Conservation (phyloP, 176 grass and related monocot genomes). For the Phragmites australis region DNA sequence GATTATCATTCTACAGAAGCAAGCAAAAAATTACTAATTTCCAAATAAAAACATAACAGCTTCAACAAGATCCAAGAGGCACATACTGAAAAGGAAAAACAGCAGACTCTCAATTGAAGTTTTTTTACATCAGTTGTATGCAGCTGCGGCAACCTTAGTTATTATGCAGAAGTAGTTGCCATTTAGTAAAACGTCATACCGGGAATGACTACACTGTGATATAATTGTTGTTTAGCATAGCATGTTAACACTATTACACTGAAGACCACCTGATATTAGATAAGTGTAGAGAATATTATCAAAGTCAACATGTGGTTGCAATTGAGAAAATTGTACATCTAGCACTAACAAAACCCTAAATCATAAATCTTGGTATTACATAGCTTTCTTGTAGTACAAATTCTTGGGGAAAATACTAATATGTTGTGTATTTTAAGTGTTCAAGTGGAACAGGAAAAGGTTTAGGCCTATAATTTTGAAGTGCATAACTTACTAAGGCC, state of each 20-base stretch:
- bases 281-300: not conserved
- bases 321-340: not conserved
- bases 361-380: slow-evolving; percentile 4
- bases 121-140: not conserved
- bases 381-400: slow-evolving; percentile 5
- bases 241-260: not conserved
- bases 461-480: not conserved
- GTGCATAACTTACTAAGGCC: no score
- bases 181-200: not conserved
- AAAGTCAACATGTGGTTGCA: not conserved
- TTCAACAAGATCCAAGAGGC: not conserved
- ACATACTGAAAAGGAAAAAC: not conserved
- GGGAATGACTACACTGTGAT: not conserved
- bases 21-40: not conserved
- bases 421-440: not conserved
- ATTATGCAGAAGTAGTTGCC: not conserved
- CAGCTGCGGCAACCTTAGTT: not conserved
- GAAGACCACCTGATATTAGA: not conserved
- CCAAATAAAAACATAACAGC: not conserved
- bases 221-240: not conserved
- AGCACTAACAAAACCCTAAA: slow-evolving; percentile 2
- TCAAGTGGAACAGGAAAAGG: not conserved
- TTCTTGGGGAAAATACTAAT: not conserved
- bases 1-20: not conserved
- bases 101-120: not conserved